Evolutionary conservation across 257 asterid genomes (phyloP).

Genomic region (Solanum tarapatanum): DNA sequence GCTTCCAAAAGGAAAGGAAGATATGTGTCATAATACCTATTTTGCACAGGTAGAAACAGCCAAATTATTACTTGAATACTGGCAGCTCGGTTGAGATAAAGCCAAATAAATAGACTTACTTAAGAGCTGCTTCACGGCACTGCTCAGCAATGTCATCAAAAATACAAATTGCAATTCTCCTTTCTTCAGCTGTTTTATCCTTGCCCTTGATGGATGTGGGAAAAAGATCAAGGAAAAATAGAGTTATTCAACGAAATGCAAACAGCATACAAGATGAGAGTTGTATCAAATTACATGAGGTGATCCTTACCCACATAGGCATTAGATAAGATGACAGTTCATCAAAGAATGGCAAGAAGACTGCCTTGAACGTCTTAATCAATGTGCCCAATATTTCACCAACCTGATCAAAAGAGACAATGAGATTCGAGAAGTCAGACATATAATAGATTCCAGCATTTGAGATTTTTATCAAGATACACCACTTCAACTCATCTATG

Average conservation of each 20-base stretch:
- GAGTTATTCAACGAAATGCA: not conserved
- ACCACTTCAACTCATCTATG: not conserved
- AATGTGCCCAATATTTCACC: constrained; percentile 92
- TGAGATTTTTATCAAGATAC: not conserved
- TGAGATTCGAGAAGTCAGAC: not conserved
- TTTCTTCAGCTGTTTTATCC: constrained; percentile 93
- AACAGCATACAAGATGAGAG: not conserved
- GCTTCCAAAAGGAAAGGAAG: constrained; percentile 98
- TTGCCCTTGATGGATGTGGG: constrained; percentile 47
- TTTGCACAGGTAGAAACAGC: not conserved
- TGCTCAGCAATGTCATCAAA: constrained; percentile 99
- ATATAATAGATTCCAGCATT: not conserved
- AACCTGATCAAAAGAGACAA: constrained; percentile 27
- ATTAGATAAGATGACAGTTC: constrained; percentile 76
- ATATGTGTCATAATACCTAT: constrained; percentile 83
- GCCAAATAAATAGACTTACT: constrained; percentile 21
- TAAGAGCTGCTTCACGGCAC: constrained; percentile 78
- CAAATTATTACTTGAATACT: not conserved
- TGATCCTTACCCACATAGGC: constrained; percentile 97
- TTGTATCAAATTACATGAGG: not conserved
- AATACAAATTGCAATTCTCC: constrained; percentile 95
- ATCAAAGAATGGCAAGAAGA: constrained; percentile 96
- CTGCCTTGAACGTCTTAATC: constrained; percentile 78
- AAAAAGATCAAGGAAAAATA: not conserved
- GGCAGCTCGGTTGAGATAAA: not conserved